Evolutionary conservation across 2,329 filamentous ascomycete species (phyloP), one percentile per base, ranked within the genome.

Genomic region (Colletotrichum caudatum): DNA sequence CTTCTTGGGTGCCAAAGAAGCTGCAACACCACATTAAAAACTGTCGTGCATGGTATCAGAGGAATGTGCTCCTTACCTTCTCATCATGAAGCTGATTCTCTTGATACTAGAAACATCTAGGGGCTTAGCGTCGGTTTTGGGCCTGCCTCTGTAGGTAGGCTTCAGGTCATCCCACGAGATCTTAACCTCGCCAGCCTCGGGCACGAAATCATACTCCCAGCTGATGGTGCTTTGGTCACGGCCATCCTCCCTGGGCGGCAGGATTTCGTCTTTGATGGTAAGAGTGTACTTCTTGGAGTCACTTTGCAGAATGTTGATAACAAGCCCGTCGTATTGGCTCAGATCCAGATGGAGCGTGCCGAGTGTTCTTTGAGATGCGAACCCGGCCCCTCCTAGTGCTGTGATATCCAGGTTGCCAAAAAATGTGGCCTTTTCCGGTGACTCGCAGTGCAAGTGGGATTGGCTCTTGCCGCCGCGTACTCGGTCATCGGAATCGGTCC

Each of bases 331-430:
- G 75, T 90, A 92, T 14, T 75, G 77, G 1, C 86, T 87, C 9
- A 96, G 81, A 76, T 96, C 87, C 87, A 92, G 92, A 33, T 82
- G 81, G 18, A 85, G 81, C 50, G 86, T 82, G 9, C 90, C 88
- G 50, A 84, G 86, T 5, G 91, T 94, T 58, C 91, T 88, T 78
- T 95, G 94, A 5, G 91, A 93, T 12, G 93, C 93, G 78, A 97
- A 96, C 6, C 94, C 94, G 0, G 94, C 93, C 39, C 93, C 93
- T 35, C 93, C 93, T 0, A 96, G 88, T 0, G 92, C 90, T 64
- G 86, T 87, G 74, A 91, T 94, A 81, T 96, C 93, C 26, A 96
- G 86, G 33, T 84, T 84, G 2, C 94, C 93, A 74, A 88, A 82
- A 81, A 95, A 94, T 81, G 86, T 66, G 80, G 91, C 89, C 80